Evolutionary conservation across 352 stramenopile genomes (phyloP), one percentile per base, ranked within the genome.

Genomic region (Globisporangium barbulae): DNA sequence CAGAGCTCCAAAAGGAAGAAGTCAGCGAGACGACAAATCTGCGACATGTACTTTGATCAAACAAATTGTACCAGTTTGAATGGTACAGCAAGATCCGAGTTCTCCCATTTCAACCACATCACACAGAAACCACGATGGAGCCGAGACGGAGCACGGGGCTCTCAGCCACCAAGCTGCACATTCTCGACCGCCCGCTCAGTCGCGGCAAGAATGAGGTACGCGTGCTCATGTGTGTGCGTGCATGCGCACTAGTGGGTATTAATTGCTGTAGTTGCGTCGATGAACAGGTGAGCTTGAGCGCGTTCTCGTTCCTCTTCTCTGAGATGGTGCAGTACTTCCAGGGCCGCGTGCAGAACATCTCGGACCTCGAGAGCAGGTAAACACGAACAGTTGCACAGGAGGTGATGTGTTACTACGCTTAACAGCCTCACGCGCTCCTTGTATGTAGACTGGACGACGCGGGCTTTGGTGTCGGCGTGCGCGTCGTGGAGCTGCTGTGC

Each of bases 311-410:
- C 81, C 79, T 99, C 47, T 99, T 99, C 75, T 98, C 90, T 13
- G 97, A 99, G 78, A 92, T 99, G 77, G 96, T 99, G 8, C 96
- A 99, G 79, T 98, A 99, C 81, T 98, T 98, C 77, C 96, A 99
- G 71, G 87, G 88, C 45, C 87, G 94, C 39, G 96, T 98, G 33
- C 86, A 96, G 61, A 98, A 96, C 73, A 98, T 99, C 69, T 96
- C 83, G 30, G 96, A 98, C 73, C 83, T 99, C 13, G 96, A 99
- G 79, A 89, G 92, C 64, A 75, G 89, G 80, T 92, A 61, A 61
- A 66, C 25, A 28, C 35, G 35, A 19, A 12, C 35, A 17, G 5
- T 41, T 41, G 15, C 17, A 41, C 15, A 41, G 35, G 3, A 2
- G 35, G 35, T 9, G 12, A 15, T 41, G 35, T 41, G 35, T 41